Percentiles rank a stretch among this genome's conserved stretches.
phyloP scores from a whole-genome alignment of 768 basidiomycete species.

The Leccinellum luteum region DNA sequence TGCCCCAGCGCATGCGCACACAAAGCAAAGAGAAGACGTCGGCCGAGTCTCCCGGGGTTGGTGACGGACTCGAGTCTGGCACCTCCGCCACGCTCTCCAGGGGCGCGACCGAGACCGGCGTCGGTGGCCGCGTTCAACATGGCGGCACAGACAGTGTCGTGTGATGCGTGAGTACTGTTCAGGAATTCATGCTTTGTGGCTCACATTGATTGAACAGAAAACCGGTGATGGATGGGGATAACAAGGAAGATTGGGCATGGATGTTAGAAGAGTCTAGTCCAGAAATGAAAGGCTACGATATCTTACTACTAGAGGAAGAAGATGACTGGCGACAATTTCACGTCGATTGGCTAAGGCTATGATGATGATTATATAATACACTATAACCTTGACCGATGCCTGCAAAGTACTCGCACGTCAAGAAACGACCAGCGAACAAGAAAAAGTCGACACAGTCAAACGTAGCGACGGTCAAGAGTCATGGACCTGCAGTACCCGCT shows the following conservation, averaged over 20 bases:
- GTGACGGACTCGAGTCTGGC: conserved; percentile 4
- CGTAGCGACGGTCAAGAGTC: neutral
- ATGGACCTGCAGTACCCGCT: conserved; percentile 31
- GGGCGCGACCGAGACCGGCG: conserved; percentile 7
- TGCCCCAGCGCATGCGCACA: neutral
- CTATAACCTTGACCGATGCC: conserved; percentile 41
- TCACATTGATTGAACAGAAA: too few relatives aligned
- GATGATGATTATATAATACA: neutral
- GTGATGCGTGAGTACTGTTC: conserved; percentile 1
- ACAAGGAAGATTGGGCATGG: neutral
- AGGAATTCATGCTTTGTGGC: too few relatives aligned
- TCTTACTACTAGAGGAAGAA: conserved; percentile 32
- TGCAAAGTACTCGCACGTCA: conserved; percentile 73
- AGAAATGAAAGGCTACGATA: conserved; percentile 12
- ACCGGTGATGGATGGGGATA: too few relatives aligned
- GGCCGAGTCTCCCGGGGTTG: conserved; percentile 1
- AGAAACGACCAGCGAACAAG: conserved; percentile 53
- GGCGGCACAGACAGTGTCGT: too few relatives aligned
- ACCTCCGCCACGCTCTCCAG: neutral
- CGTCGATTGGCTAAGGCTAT: conserved; percentile 41
- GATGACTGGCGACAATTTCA: conserved; percentile 65
- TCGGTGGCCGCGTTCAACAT: conserved; percentile 12
- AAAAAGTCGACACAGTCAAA: conserved; percentile 35
- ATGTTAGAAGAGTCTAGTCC: conserved; percentile 34
- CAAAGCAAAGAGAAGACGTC: conserved; percentile 3